Percentiles rank a stretch among this genome's conserved stretches.
Evolutionary conservation across 2,329 filamentous ascomycete genomes (phyloP).

Genomic region (Fonsecaea multimorphosa): DNA sequence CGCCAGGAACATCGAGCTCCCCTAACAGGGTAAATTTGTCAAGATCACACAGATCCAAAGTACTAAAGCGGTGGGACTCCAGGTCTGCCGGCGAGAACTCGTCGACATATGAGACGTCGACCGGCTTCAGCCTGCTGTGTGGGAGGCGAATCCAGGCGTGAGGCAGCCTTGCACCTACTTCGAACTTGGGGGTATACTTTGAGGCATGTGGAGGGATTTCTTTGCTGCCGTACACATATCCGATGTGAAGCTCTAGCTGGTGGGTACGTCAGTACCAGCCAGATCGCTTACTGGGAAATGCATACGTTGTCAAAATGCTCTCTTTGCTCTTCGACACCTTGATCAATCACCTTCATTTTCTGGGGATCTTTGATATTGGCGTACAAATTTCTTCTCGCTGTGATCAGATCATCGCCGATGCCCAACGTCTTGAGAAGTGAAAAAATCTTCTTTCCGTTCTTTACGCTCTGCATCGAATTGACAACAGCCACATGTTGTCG

Average conservation of each 20-base stretch:
- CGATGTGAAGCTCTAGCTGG: constrained; percentile 51
- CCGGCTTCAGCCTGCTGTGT: constrained; percentile 29
- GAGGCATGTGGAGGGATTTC: constrained; percentile 48
- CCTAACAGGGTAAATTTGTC: constrained; percentile 45
- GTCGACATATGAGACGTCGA: constrained; percentile 47
- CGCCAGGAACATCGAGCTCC: constrained; percentile 21
- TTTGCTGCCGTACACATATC: constrained; percentile 51
- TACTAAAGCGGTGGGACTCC: constrained; percentile 43
- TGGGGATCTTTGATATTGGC: constrained; percentile 23
- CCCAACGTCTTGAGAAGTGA: constrained; percentile 49
- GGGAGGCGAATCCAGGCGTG: constrained; percentile 48
- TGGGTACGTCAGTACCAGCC: constrained; percentile 4
- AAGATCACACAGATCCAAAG: constrained; percentile 46
- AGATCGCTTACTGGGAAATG: neutral
- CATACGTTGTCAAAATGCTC: constrained; percentile 34
- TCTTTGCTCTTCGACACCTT: constrained; percentile 35
- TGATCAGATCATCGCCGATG: constrained; percentile 42
- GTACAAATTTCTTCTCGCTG: constrained; percentile 24
- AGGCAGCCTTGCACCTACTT: constrained; percentile 49
- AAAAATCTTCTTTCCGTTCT: constrained; percentile 54
- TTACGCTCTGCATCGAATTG: constrained; percentile 52
- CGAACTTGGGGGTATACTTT: constrained; percentile 47
- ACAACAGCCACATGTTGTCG: constrained; percentile 49
- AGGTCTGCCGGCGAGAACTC: constrained; percentile 43
- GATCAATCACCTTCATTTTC: constrained; percentile 43